Conservation (phyloP, 139 green algal species). For the Picochlorum sp. region DNA sequence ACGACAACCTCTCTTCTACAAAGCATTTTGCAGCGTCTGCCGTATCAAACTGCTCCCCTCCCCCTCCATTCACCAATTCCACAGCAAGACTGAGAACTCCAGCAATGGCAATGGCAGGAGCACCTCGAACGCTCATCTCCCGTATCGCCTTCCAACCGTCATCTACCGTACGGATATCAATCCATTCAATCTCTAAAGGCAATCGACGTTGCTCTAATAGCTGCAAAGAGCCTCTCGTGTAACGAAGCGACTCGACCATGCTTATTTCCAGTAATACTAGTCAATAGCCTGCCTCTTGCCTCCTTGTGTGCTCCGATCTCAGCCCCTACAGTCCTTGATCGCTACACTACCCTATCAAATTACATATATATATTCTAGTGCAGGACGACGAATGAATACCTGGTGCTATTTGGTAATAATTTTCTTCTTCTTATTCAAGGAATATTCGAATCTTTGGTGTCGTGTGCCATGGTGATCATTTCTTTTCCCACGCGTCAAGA, state of each 20-base stretch:
- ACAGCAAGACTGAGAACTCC: constrained; percentile 67
- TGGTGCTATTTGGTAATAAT: too few species aligned
- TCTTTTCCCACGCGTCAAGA: too few species aligned
- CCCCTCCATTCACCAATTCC: constrained; percentile 39
- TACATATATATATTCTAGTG: too few species aligned
- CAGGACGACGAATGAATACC: too few species aligned
- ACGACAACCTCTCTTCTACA: constrained; percentile 49
- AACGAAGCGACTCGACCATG: constrained; percentile 67
- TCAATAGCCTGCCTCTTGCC: too few species aligned
- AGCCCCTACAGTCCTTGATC: too few species aligned
- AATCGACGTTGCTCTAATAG: constrained; percentile 88
- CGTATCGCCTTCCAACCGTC: constrained; percentile 54
- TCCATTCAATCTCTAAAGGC: constrained; percentile 57
- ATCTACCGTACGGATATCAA: constrained; percentile 43
- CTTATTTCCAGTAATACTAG: not conserved
- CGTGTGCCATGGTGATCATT: too few species aligned
- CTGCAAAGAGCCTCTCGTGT: constrained; percentile 53
- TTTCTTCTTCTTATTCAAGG: too few species aligned
- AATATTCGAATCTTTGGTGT: too few species aligned
- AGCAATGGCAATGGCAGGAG: constrained; percentile 86
- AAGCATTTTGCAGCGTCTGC: constrained; percentile 22
- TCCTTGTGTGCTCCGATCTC: too few species aligned
- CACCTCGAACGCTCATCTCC: constrained; percentile 91
- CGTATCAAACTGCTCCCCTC: constrained; percentile 35
- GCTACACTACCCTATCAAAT: too few species aligned